Evolutionary conservation across 2,329 filamentous ascomycete species (phyloP), one percentile per base, ranked within the genome.

Genomic region (Trichophyton schoenleinii): DNA sequence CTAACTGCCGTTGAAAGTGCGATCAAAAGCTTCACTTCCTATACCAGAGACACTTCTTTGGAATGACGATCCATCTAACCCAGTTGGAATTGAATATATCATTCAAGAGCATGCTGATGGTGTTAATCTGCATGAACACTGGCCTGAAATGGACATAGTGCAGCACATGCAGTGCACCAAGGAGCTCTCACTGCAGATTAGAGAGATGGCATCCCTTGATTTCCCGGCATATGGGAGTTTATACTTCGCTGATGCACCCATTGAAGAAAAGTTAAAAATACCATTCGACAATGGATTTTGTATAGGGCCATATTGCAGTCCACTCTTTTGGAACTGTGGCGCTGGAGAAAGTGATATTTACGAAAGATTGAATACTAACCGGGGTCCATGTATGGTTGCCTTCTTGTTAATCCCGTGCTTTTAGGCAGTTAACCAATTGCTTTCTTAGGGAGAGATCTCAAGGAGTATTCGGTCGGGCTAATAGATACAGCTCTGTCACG

Each of bases 141-240:
- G 20, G 59, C 42, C 44, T n/a, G 57, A 61, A 4, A 75, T 76
- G 73, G 64, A 68, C 61, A 42, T 66, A 3, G 60, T 65, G 46
- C 67, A 74, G 58, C 69, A 73, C 64, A 72, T 74, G 64, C 63
- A 64, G 2, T 75, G 70, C 53, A 70, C 71, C 3, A 66, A 73
- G 49, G 58, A 60, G 6, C 66, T 74, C 25, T 70, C 61, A 48
- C 63, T 68, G 13, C 66, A 63, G 41, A 66, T 74, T 1, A 65
- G 66, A 64, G 66, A 74, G 42, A 64, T 74, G 58, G 67, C 68
- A 20, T 59, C 68, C 22, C 42, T 73, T 62, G 60, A 72, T 38
- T 75, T 76, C 60, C 72, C 73, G 20, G 73, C 70, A 0, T 76
- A 73, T 66, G 72, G 74, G 0, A 76, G 71, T 63, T 64, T 75